Evolutionary conservation across 129 eudicot species (phyloP), one percentile per base, ranked within the genome.

Genomic region (Tagetes erecta): DNA sequence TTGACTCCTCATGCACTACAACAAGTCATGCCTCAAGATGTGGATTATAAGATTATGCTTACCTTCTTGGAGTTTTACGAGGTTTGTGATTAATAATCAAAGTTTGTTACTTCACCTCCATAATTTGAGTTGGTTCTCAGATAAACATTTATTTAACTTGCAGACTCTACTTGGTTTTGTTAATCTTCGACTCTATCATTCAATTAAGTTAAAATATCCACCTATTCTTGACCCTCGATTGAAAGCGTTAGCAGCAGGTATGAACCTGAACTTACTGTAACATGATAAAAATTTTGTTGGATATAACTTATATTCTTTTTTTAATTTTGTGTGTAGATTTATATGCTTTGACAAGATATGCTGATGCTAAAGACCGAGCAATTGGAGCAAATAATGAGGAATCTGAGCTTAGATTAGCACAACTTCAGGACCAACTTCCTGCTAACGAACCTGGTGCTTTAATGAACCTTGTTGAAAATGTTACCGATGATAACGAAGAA

Each of bases 161-260:
- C 95, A 92, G 96, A 85, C 96, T 73, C 95, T 87, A 36, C 85
- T 87, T 45, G 90, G 81, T 51, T 87, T 89, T 70, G 87, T 89
- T 38, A 92, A 87, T 79, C 83, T 80, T 80, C 83, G 82, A 84
- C 90, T 92, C 5, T 89, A 92, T 60, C 83, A 84, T 41, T 86
- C 92, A 46, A 86, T 92, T 20, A 82, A 83, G 76, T 86, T 92
- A 76, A 86, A 86, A 58, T 92, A 92, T 80, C 98, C 98, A 37
- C 96, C 95, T 34, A 87, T 89, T 64, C 92, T 92, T 33, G 96
- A 92, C 78, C 76, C 96, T 70, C 83, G 89, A 6, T 64, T 92
- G 76, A 96, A 92, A 89, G 92, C 95, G 73, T 81, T 89, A 69
- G 95, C 96, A 47, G 95, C 95, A 78, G 98, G 98, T 89, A 82